phyloP scores from a whole-genome alignment of 306 rosid genomes.

The Acacia confusa region DNA sequence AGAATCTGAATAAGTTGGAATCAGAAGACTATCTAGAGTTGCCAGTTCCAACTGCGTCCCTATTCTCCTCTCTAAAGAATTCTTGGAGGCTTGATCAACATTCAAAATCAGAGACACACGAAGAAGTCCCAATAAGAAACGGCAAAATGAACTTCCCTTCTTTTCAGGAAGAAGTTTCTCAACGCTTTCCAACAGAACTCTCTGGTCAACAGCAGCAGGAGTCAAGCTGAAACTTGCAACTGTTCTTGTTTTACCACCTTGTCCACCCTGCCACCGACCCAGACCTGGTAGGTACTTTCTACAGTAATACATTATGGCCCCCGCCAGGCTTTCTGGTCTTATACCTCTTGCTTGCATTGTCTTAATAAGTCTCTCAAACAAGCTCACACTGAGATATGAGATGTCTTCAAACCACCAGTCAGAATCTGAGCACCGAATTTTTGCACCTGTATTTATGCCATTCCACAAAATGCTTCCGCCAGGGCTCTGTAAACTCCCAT shows the following conservation, averaged over 20 bases:
- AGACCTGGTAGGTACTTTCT: slow-evolving; percentile 91
- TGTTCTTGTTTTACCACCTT: slow-evolving; percentile 59
- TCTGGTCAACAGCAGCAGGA: slow-evolving; percentile 78
- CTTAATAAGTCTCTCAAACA: slow-evolving; percentile 85
- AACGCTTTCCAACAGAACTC: slow-evolving; percentile 66
- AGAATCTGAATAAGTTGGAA: slow-evolving; percentile 81
- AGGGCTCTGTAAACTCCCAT: slow-evolving; percentile 96
- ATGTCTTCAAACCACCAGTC: slow-evolving; percentile 99
- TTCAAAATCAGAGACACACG: slow-evolving; percentile 84
- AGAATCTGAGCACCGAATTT: slow-evolving; percentile 84
- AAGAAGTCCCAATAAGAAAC: slow-evolving; percentile 85
- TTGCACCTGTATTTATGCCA: slow-evolving; percentile 94
- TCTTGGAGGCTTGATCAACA: slow-evolving; percentile 57
- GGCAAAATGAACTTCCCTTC: slow-evolving; percentile 82
- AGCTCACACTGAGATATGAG: slow-evolving; percentile 70
- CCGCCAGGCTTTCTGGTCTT: slow-evolving; percentile 76
- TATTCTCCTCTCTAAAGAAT: slow-evolving; percentile 77
- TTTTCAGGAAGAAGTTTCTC: slow-evolving; percentile 85
- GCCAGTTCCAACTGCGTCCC: slow-evolving; percentile 93
- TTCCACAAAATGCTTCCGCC: slow-evolving; percentile 99
- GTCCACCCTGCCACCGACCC: slow-evolving; percentile 84
- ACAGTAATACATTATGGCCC: slow-evolving; percentile 80
- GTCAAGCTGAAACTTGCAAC: slow-evolving; percentile 78
- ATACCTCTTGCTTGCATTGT: slow-evolving; percentile 81
- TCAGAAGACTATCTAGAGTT: slow-evolving; percentile 79